phyloP scores from a whole-genome alignment of 208 protist genomes.

The Leishmania braziliensis region DNA sequence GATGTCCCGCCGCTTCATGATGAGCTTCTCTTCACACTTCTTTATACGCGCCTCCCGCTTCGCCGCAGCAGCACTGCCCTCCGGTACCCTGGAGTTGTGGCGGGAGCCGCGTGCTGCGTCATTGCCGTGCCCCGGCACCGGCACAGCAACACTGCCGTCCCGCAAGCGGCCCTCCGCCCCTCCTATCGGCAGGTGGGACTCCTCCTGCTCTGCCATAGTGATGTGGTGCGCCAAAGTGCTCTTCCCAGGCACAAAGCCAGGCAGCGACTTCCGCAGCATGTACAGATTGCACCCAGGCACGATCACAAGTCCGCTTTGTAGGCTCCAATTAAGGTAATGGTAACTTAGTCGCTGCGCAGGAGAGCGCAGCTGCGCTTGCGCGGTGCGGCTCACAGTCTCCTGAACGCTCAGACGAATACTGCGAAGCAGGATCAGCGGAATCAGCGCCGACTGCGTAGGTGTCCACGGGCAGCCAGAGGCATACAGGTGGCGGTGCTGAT shows the following conservation, averaged over 20 bases:
- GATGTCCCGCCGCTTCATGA: background rate
- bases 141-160: background rate
- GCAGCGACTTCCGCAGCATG: constrained; percentile 3
- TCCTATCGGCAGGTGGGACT: background rate
- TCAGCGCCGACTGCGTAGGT: constrained; percentile 3
- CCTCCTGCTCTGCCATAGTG: background rate
- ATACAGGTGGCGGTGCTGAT: constrained; percentile 11
- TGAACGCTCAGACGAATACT: constrained; percentile 1
- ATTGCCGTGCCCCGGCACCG: background rate
- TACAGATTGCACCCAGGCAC: constrained; percentile 3
- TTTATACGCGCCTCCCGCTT: background rate
- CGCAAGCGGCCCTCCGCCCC: background rate
- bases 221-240: background rate
- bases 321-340: too few relatives aligned
- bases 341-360: constrained; percentile 2
- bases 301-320: background rate
- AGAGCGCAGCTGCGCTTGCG: constrained; percentile 1
- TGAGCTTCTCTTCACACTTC: constrained; percentile 1
- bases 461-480: background rate
- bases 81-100: background rate
- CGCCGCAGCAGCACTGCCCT: background rate
- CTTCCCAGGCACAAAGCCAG: constrained; percentile 4
- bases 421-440: constrained; percentile 1
- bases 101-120: background rate
- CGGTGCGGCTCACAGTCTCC: background rate